A percentile compares a stretch with the other conserved stretches of the same genome.
Evolutionary conservation across 2,329 filamentous ascomycete species (phyloP).

Genomic region (Aspergillus ustus): DNA sequence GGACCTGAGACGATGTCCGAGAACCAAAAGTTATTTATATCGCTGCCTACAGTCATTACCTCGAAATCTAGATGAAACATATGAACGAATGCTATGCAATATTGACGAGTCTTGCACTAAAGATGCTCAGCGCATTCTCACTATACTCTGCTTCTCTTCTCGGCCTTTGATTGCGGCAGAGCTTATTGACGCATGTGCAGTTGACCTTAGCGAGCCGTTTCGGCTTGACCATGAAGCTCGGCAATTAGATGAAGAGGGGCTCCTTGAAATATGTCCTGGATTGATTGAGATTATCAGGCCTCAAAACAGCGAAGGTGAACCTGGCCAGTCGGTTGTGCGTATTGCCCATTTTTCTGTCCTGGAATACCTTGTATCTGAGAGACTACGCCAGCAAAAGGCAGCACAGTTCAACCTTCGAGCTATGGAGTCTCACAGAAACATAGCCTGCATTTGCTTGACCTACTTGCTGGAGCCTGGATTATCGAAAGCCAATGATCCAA

Average conservation of each 20-base stretch:
- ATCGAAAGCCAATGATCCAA: too few species aligned
- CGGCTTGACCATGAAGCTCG: conserved; percentile 22
- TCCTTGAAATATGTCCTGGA: conserved; percentile 30
- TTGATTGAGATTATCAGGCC: conserved; percentile 26
- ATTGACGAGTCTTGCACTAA: conserved; percentile 25
- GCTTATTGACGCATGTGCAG: conserved; percentile 30
- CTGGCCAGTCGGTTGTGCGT: conserved; percentile 2
- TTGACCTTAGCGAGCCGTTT: conserved; percentile 24
- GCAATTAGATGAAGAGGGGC: conserved; percentile 21
- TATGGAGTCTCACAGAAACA: too few species aligned
- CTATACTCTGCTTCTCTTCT: conserved; percentile 30
- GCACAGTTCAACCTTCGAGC: too few species aligned
- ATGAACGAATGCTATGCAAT: conserved; percentile 33
- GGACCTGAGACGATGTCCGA: not conserved
- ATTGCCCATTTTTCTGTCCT: conserved; percentile 41
- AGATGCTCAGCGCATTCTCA: conserved; percentile 31
- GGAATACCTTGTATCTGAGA: conserved; percentile 39
- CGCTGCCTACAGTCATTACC: conserved; percentile 31
- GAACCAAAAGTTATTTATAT: conserved; percentile 30
- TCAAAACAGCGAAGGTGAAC: not conserved
- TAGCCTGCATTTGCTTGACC: too few species aligned
- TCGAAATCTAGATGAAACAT: conserved; percentile 34
- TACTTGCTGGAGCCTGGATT: too few species aligned
- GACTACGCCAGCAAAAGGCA: too few species aligned
- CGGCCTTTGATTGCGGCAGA: conserved; percentile 29